Conservation (phyloP, 1,284 basidiomycete genomes). For the Tylopilus orsonianus region DNA sequence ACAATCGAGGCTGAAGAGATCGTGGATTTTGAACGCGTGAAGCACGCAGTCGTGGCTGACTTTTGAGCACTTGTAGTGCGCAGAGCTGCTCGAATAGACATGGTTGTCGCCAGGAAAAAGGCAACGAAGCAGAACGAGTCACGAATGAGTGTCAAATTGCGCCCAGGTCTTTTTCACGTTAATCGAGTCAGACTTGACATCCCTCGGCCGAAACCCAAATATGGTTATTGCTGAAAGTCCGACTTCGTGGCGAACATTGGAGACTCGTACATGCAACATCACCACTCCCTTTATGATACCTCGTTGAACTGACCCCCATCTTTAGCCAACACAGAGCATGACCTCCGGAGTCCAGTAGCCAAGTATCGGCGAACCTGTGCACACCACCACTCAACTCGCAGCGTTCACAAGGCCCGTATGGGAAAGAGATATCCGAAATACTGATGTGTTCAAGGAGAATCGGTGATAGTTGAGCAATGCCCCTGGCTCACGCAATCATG, state of each 20-base stretch:
- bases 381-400: too few relatives aligned
- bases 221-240: slow-evolving; percentile 26
- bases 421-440: too few relatives aligned
- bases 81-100: slow-evolving; percentile 39
- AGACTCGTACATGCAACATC: too few relatives aligned
- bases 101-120: slow-evolving; percentile 14
- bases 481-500: too few relatives aligned
- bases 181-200: slow-evolving; percentile 23
- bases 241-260: slow-evolving; percentile 3
- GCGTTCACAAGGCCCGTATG: too few relatives aligned
- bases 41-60: slow-evolving; percentile 37
- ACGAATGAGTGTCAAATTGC: slow-evolving; percentile 5
- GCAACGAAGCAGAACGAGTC: slow-evolving; percentile 15
- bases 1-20: slow-evolving; percentile 50
- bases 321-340: too few relatives aligned
- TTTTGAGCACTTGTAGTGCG: slow-evolving; percentile 48
- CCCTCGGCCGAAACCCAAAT: slow-evolving; percentile 25
- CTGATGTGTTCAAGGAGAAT: too few relatives aligned
- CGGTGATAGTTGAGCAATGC: too few relatives aligned
- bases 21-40: slow-evolving; percentile 56
- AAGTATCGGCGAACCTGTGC: too few relatives aligned
- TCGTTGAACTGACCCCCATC: too few relatives aligned
- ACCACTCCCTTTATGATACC: too few relatives aligned
- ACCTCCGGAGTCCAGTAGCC: too few relatives aligned
- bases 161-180: slow-evolving; percentile 7